phyloP scores from a whole-genome alignment of 805 yeast genomes.

The Blastobotrys parvus region DNA sequence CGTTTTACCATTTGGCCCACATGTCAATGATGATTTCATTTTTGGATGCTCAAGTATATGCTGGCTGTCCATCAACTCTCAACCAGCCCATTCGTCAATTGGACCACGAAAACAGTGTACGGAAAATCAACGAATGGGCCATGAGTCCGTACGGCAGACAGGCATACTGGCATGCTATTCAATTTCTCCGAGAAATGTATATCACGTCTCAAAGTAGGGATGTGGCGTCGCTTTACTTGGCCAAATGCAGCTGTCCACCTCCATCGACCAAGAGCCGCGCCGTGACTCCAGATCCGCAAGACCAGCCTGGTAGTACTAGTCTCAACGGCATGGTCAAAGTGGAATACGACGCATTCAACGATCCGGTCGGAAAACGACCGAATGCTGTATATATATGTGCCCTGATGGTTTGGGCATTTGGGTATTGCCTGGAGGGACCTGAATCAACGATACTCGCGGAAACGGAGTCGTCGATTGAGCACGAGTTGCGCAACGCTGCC shows the following conservation, averaged over 20 bases:
- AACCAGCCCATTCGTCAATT: slow-evolving; percentile 49
- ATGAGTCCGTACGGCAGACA: slow-evolving; percentile 39
- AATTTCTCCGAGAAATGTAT: slow-evolving; percentile 54
- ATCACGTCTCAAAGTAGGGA: slow-evolving; percentile 40
- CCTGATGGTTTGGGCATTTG: slow-evolving; percentile 27
- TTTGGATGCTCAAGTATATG: slow-evolving; percentile 67
- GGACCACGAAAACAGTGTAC: slow-evolving; percentile 42
- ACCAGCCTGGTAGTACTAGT: not conserved
- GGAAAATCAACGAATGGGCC: slow-evolving; percentile 47
- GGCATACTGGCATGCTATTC: slow-evolving; percentile 52
- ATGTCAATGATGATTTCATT: slow-evolving; percentile 64
- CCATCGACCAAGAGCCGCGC: slow-evolving; percentile 13
- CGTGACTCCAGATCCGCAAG: slow-evolving; percentile 18
- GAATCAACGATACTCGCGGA: slow-evolving; percentile 15
- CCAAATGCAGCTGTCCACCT: slow-evolving; percentile 13
- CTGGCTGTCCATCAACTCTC: slow-evolving; percentile 80
- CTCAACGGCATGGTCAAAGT: slow-evolving; percentile 12
- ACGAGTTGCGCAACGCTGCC: slow-evolving; percentile 2
- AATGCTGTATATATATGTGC: slow-evolving; percentile 22
- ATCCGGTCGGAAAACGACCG: slow-evolving; percentile 25
- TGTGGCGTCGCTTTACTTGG: slow-evolving; percentile 3
- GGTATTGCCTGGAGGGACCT: slow-evolving; percentile 25
- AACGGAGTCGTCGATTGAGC: slow-evolving; percentile 1
- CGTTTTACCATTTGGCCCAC: slow-evolving; percentile 67
- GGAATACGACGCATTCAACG: slow-evolving; percentile 17